A percentile compares a stretch with the other conserved stretches of the same genome.
Conservation (phyloP, 2,329 filamentous ascomycete genomes). For the Penicillium concentricum region DNA sequence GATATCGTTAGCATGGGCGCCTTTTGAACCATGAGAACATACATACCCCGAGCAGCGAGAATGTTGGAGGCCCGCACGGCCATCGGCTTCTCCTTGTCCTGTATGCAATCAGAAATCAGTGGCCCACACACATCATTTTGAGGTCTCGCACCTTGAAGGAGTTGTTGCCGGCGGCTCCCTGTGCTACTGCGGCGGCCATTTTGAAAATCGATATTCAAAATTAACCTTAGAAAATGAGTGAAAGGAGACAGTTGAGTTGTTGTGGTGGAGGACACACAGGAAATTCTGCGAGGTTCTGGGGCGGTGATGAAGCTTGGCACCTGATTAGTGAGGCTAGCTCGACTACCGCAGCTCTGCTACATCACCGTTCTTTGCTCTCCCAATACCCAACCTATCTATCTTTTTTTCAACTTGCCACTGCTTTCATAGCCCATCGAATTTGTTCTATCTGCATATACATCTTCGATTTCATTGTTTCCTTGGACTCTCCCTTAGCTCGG, state of each 20-base stretch:
- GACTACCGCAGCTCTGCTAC: conserved; percentile 35
- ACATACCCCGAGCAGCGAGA: conserved; percentile 85
- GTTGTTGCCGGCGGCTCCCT: conserved; percentile 57
- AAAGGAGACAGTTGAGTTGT: conserved; percentile 21
- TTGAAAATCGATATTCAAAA: conserved; percentile 34
- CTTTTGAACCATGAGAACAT: neutral
- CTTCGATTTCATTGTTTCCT: conserved; percentile 4
- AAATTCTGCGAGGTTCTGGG: conserved; percentile 43
- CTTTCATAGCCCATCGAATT: neutral
- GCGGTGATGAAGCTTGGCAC: conserved; percentile 43
- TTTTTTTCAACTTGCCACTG: conserved; percentile 9
- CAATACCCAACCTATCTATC: conserved; percentile 24
- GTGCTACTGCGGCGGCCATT: conserved; percentile 52
- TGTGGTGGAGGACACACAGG: conserved; percentile 30
- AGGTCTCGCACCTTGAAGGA: conserved; percentile 60
- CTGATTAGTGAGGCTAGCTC: conserved; percentile 40
- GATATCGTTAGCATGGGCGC: conserved; percentile 27
- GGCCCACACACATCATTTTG: conserved; percentile 29
- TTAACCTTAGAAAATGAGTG: conserved; percentile 25
- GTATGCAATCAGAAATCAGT: conserved; percentile 41
- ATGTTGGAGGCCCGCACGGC: conserved; percentile 96
- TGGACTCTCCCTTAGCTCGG: conserved; percentile 13
- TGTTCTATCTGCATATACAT: conserved; percentile 6
- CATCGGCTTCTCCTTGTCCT: conserved; percentile 96
- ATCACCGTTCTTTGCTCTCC: conserved; percentile 23